Evolutionary conservation across 2,329 filamentous ascomycete genomes (phyloP), one percentile per base, ranked within the genome.

Genomic region (Colletotrichum phormii): DNA sequence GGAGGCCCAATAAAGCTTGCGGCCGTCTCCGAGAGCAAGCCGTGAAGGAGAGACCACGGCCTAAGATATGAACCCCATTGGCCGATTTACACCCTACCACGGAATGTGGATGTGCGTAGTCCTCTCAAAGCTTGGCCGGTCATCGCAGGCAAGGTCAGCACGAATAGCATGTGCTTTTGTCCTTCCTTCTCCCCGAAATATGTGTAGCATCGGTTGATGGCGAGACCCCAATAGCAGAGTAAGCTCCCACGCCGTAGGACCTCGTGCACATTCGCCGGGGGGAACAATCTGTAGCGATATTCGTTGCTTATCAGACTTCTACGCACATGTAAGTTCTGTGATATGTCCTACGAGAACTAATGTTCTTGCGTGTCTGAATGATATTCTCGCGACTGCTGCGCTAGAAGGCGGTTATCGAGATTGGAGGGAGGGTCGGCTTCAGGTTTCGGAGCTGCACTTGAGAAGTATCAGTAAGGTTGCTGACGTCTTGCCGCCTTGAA

Each of bases 391-490:
- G 26, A 29, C 1, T 29, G 26, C 2, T 37, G 4, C 13, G 35
- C 5, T 15, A 6, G 37, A 18, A 18, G 6, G 18, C 42, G 18
- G 7, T 46, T 46, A n/a, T 46, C 42, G 42, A n/a, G 42, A 8
- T 46, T 9, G 3, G 7, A n/a, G 6, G 3, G 3, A 46, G 18
- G 42, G 46, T 63, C 61, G 31, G 12, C 8, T 7, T 9, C 31
- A 51, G 13, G 61, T 63, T 63, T 63, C 61, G 61, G n/a, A 26
- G 26, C 46, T 63, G 61, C 46, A 29, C 22, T 24, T 15, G 33
- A 7, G 26, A 63, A 63, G 46, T 63, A 53, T 63, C 46, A 63
- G 46, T 11, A 15, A 6, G 18, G n/a, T 29, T 54, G 8, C 13
- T 49, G 18, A 49, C n/a, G 46, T 18, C 57, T 59, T 42, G 35